Percentiles rank a stretch among this genome's conserved stretches.
Evolutionary conservation across 257 asterid species (phyloP).

Genomic region (Nicotiana tomentosiformis): DNA sequence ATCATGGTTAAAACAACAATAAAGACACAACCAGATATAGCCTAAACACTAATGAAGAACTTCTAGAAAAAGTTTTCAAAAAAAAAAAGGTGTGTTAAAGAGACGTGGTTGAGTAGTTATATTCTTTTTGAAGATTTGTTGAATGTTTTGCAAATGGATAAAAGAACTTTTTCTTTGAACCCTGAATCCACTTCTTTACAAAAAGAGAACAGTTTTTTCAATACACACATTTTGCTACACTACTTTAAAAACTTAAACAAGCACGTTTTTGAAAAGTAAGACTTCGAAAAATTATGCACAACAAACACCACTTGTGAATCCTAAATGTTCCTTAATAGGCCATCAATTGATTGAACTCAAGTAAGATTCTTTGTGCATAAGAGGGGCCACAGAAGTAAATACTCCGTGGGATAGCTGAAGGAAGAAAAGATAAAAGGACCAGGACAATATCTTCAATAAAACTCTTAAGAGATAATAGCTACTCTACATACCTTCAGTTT

Average conservation of each 20-base stretch:
- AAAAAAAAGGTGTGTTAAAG: neutral
- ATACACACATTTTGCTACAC: no score
- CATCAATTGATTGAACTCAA: neutral
- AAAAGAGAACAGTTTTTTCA: no score
- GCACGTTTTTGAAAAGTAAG: neutral
- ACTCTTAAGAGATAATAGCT: neutral
- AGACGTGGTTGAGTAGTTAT: neutral
- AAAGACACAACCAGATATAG: neutral
- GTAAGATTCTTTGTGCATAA: neutral
- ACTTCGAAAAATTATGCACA: neutral
- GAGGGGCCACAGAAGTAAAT: neutral
- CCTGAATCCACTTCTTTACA: neutral
- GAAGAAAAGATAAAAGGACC: neutral
- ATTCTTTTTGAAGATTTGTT: neutral
- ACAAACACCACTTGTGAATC: neutral
- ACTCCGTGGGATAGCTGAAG: neutral
- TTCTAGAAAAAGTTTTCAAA: neutral
- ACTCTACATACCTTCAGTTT: neutral
- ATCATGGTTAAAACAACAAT: conserved; percentile 15
- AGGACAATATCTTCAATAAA: neutral
- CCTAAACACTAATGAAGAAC: neutral
- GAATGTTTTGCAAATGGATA: neutral
- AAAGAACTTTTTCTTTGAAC: neutral
- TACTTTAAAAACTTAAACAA: neutral
- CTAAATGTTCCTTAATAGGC: neutral